phyloP scores from a whole-genome alignment of 1,284 basidiomycete species.

The Flammula alnicola region DNA sequence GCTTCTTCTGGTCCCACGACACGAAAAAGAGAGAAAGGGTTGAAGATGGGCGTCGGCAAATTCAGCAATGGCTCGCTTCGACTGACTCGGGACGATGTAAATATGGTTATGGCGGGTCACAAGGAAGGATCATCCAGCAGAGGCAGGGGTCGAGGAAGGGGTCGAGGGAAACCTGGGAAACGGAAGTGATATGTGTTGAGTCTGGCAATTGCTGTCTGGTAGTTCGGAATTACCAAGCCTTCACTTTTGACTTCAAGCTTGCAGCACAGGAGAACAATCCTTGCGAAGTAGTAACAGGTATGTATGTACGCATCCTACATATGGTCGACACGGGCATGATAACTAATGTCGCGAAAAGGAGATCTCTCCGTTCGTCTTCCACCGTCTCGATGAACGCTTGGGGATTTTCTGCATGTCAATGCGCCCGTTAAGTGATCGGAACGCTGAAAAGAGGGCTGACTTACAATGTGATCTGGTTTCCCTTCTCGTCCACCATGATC shows the following conservation, averaged over 20 bases:
- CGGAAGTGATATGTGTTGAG: constrained; percentile 10
- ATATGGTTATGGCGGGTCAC: constrained; percentile 35
- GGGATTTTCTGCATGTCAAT: constrained; percentile 21
- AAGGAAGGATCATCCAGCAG: constrained; percentile 15
- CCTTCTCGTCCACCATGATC: constrained; percentile 44
- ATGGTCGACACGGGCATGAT: constrained; percentile 17
- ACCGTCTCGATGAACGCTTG: constrained; percentile 18
- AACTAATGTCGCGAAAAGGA: constrained; percentile 15
- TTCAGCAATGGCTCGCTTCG: constrained; percentile 70
- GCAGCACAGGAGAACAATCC: not conserved
- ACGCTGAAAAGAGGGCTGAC: constrained; percentile 14
- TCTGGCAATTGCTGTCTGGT: not conserved
- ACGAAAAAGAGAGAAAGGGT: constrained; percentile 62
- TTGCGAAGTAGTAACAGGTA: not conserved
- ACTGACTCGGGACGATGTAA: constrained; percentile 65
- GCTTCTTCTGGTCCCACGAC: constrained; percentile 35
- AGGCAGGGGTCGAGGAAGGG: constrained; percentile 24
- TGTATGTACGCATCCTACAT: constrained; percentile 6
- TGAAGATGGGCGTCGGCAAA: constrained; percentile 78
- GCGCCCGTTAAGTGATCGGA: constrained; percentile 1
- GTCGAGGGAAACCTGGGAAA: constrained; percentile 19
- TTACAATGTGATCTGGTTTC: constrained; percentile 47
- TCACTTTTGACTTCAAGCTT: not conserved
- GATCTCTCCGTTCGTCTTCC: constrained; percentile 9
- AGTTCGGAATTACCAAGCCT: not conserved